Evolutionary conservation across 2,329 filamentous ascomycete species (phyloP).

Genomic region (Periconia sp.): DNA sequence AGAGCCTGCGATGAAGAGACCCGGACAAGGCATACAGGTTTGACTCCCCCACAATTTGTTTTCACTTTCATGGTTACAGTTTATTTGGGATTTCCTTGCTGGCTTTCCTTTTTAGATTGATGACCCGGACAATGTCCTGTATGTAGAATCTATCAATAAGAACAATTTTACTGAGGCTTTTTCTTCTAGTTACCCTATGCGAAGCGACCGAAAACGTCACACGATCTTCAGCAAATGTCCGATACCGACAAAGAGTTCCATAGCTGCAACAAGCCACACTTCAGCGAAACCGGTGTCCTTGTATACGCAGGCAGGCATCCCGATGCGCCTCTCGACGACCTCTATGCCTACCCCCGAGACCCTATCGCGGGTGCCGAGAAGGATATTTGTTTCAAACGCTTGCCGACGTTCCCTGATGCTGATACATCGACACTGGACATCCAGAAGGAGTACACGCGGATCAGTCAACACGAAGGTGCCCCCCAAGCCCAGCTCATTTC

Average conservation of each 20-base stretch:
- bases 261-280: slow-evolving; percentile 74
- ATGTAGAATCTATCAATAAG: slow-evolving; percentile 47
- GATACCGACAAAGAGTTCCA: slow-evolving; percentile 69
- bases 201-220: slow-evolving; percentile 71
- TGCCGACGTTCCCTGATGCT: slow-evolving; percentile 53
- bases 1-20: slow-evolving; percentile 49
- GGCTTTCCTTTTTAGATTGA: slow-evolving; percentile 36
- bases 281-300: slow-evolving; percentile 74
- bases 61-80: slow-evolving; percentile 36
- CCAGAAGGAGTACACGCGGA: slow-evolving; percentile 58
- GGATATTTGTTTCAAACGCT: slow-evolving; percentile 66
- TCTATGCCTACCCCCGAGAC: slow-evolving; percentile 58
- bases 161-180: slow-evolving; percentile 42
- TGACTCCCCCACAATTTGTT: slow-evolving; percentile 57
- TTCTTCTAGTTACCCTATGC: slow-evolving; percentile 78
- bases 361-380: slow-evolving; percentile 65
- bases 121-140: slow-evolving; percentile 33
- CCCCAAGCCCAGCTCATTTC: slow-evolving; percentile 59
- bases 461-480: slow-evolving; percentile 51
- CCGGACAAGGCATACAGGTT: slow-evolving; percentile 81
- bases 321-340: slow-evolving; percentile 47
- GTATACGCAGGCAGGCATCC: slow-evolving; percentile 60
- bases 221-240: slow-evolving; percentile 64
- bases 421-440: slow-evolving; percentile 57
- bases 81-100: slow-evolving; percentile 46